phyloP scores from a whole-genome alignment of 2,329 filamentous ascomycete genomes.

The Cercospora sesami region DNA sequence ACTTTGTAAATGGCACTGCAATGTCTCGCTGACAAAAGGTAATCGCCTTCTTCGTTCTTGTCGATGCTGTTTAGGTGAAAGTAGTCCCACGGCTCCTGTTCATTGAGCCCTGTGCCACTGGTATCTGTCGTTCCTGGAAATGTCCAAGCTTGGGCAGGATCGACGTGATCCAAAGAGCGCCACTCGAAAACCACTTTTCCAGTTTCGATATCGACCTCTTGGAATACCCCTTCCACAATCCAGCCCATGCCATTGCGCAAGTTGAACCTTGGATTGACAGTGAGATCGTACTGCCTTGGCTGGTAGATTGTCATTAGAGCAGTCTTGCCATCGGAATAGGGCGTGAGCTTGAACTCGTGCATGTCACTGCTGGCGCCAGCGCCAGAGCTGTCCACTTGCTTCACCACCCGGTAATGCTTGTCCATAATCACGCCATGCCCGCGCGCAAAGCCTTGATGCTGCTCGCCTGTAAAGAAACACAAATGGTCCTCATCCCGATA shows the following conservation, averaged over 20 bases:
- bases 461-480: slow-evolving; percentile 55
- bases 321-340: slow-evolving; percentile 45
- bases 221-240: slow-evolving; percentile 55
- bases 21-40: slow-evolving; percentile 52
- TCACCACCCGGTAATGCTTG: slow-evolving; percentile 51
- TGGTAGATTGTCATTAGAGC: slow-evolving; percentile 44
- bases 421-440: slow-evolving; percentile 57
- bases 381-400: slow-evolving; percentile 46
- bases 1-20: slow-evolving; percentile 52
- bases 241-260: slow-evolving; percentile 49
- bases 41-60: slow-evolving; percentile 52
- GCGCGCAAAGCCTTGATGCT: slow-evolving; percentile 54
- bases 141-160: slow-evolving; percentile 52
- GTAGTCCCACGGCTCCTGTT: slow-evolving; percentile 54
- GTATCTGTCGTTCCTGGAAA: slow-evolving; percentile 45
- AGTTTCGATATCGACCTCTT: slow-evolving; percentile 57
- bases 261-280: slow-evolving; percentile 40
- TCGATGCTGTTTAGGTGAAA: slow-evolving; percentile 58
- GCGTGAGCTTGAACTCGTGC: slow-evolving; percentile 54
- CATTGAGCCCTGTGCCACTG: slow-evolving; percentile 50
- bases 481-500: slow-evolving; percentile 52
- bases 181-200: slow-evolving; percentile 61
- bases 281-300: slow-evolving; percentile 49
- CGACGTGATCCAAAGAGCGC: slow-evolving; percentile 58
- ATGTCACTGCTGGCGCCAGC: slow-evolving; percentile 51